A percentile compares a stretch with the other conserved stretches of the same genome.
Conservation (phyloP, 805 yeast species). For the Diddensiella transvaalensis region DNA sequence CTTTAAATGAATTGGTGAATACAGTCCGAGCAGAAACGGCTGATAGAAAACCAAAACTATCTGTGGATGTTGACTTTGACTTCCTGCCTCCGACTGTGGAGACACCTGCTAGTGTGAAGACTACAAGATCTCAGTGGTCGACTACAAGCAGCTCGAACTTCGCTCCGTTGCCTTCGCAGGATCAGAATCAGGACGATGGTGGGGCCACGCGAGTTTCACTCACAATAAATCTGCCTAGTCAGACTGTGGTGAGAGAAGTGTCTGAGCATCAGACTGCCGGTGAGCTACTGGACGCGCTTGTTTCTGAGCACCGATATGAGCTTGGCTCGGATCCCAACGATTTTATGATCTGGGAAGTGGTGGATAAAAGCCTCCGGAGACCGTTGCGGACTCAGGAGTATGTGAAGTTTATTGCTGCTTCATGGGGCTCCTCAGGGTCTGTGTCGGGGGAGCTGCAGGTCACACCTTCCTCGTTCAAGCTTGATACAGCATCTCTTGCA, state of each 20-base stretch:
- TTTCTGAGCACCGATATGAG: slow-evolving; percentile 32
- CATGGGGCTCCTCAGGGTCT: slow-evolving; percentile 20
- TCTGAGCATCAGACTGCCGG: slow-evolving; percentile 13
- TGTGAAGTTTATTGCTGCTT: slow-evolving; percentile 19
- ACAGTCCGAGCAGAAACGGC: no score
- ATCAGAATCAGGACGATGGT: neutral
- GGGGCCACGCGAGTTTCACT: slow-evolving; percentile 1
- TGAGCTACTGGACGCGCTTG: slow-evolving; percentile 21
- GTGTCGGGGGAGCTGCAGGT: slow-evolving; percentile 20
- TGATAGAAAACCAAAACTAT: neutral
- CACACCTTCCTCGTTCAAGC: slow-evolving; percentile 21
- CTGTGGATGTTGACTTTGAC: neutral
- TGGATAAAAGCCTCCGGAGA: slow-evolving; percentile 22
- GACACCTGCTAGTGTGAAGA: neutral
- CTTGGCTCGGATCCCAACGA: slow-evolving; percentile 25
- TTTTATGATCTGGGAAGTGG: slow-evolving; percentile 31
- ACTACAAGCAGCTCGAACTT: neutral
- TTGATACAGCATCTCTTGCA: slow-evolving; percentile 30
- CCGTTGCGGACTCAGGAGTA: slow-evolving; percentile 29
- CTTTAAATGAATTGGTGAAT: no score
- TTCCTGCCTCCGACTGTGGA: neutral
- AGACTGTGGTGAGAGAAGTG: slow-evolving; percentile 22
- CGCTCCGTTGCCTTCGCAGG: no score
- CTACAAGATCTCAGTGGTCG: neutral
- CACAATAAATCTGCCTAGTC: slow-evolving; percentile 27